Evolutionary conservation across 2,329 filamentous ascomycete species (phyloP), one percentile per base, ranked within the genome.

Genomic region (Xylaria sp.): DNA sequence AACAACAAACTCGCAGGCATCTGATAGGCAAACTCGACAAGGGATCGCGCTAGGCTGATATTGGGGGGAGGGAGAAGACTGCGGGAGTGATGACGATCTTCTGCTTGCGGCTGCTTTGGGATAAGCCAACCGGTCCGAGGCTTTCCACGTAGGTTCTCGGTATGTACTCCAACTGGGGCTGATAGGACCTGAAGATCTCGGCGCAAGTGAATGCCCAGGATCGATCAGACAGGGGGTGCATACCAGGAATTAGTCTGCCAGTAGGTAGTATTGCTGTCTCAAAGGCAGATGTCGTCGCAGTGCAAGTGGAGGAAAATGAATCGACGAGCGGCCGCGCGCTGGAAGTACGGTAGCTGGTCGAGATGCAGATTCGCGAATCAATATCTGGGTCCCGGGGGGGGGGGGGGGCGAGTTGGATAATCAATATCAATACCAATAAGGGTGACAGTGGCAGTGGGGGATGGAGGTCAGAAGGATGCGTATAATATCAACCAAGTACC

Each of bases 61-160:
- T 31, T 4, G 9, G 28, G 28, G 28, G 28, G 45, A 23, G 57
- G 58, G 55, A 55, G 52, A 45, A 56, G 43, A 23, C 50, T 60
- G 60, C 64, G 50, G 63, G 40, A 61, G 50, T 51, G 64, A 66
- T 56, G 61, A 64, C 56, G 64, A 60, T 65, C 62, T 50, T 31
- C 55, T 65, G 64, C 61, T 58, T 40, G 55, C 23, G 54, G 46
- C 64, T 51, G 21, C 15, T 64, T 66, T 66, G 53, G 64, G 64
- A 57, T 50, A 61, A 59, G 63, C 57, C 46, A 59, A 57, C 52
- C 55, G 52, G 55, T 33, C 50, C 37, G 49, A 52, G 57, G 37
- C 57, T 65, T 42, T 56, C 46, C 46, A 57, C 53, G 59, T 49
- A 51, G 42, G 42, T 50, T 45, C 31, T 51, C 21, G 55, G 45